Percentiles rank a stretch among this genome's conserved stretches.
These are phyloP conservation scores for Colletotrichum siamense DNA, from an alignment of 2,329 filamentous ascomycete genomes.

Conservation along the genomic window DNA sequence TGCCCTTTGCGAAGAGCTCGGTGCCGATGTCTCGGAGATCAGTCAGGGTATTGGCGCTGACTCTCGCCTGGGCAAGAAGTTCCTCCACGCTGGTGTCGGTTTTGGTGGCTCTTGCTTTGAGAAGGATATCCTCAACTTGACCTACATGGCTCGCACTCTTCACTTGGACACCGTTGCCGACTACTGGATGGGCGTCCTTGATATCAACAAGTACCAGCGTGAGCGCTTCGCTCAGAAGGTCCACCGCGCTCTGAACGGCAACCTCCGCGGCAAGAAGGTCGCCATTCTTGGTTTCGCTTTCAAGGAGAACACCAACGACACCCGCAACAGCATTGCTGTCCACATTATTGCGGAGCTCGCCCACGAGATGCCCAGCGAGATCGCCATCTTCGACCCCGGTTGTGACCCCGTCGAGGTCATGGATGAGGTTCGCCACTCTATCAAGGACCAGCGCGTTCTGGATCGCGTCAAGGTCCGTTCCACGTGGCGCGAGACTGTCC, in stretches of 20 bases:
- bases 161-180: slow-evolving; percentile 73
- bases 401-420: slow-evolving; percentile 57
- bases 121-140: slow-evolving; percentile 78
- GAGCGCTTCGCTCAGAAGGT: slow-evolving; percentile 72
- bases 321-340: slow-evolving; percentile 72
- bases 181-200: slow-evolving; percentile 77
- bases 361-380: slow-evolving; percentile 66
- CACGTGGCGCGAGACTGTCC: slow-evolving; percentile 29
- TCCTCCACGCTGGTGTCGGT: slow-evolving; percentile 76
- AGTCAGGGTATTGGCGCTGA: slow-evolving; percentile 72
- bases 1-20: slow-evolving; percentile 79
- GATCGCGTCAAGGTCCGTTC: slow-evolving; percentile 62
- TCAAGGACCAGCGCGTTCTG: slow-evolving; percentile 59
- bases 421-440: slow-evolving; percentile 53
- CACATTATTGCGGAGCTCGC: slow-evolving; percentile 71
- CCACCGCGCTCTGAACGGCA: slow-evolving; percentile 71
- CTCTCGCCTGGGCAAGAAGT: slow-evolving; percentile 73
- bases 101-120: slow-evolving; percentile 85
- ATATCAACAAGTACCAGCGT: slow-evolving; percentile 79
- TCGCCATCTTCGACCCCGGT: slow-evolving; percentile 73
- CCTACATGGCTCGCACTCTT: slow-evolving; percentile 75
- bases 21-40: slow-evolving; percentile 78
- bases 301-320: slow-evolving; percentile 81
- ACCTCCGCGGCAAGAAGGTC: slow-evolving; percentile 73
- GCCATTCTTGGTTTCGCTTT: slow-evolving; percentile 78